Percentiles rank a stretch among this genome's conserved stretches.
These are phyloP conservation scores for Cladophialophora psammophila DNA, from an alignment of 2,329 filamentous ascomycete genomes.

Conservation along the genomic window DNA sequence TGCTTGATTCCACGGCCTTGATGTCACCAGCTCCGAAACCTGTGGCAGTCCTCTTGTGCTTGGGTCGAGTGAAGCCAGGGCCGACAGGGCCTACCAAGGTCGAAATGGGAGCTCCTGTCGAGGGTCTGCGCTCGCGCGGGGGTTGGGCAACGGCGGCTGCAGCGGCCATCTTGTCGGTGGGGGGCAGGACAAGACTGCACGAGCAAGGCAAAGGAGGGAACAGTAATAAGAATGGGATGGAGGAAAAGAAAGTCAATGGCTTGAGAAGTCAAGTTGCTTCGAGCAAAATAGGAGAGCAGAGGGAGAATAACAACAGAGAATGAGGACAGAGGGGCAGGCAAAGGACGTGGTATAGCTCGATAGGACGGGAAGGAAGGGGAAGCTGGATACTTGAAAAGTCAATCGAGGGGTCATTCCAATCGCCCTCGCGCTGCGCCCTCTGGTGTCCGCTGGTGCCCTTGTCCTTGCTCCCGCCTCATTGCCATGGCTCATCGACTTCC, in stretches of 20 bases:
- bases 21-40: conserved; percentile 91
- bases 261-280: conserved; percentile 16
- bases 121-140: conserved; percentile 80
- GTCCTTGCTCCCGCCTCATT: neutral
- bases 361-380: conserved; percentile 17
- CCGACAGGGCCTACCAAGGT: conserved; percentile 86
- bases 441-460: neutral
- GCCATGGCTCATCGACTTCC: neutral
- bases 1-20: conserved; percentile 88
- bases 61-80: conserved; percentile 86
- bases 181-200: neutral
- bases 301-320: conserved; percentile 25
- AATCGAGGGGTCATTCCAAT: conserved; percentile 7
- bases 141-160: conserved; percentile 41
- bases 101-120: conserved; percentile 80
- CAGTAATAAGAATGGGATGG: conserved; percentile 31
- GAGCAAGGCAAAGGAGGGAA: conserved; percentile 13
- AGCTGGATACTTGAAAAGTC: neutral
- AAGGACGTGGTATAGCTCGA: conserved; percentile 29
- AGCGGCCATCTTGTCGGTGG: conserved; percentile 29
- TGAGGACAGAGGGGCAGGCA: conserved; percentile 5
- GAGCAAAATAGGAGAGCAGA: conserved; percentile 35
- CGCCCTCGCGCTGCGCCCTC: too few species aligned
- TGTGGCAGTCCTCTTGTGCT: conserved; percentile 96
- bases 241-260: conserved; percentile 24